phyloP scores from a whole-genome alignment of 2,329 filamentous ascomycete species.

The Exophiala xenobiotica region DNA sequence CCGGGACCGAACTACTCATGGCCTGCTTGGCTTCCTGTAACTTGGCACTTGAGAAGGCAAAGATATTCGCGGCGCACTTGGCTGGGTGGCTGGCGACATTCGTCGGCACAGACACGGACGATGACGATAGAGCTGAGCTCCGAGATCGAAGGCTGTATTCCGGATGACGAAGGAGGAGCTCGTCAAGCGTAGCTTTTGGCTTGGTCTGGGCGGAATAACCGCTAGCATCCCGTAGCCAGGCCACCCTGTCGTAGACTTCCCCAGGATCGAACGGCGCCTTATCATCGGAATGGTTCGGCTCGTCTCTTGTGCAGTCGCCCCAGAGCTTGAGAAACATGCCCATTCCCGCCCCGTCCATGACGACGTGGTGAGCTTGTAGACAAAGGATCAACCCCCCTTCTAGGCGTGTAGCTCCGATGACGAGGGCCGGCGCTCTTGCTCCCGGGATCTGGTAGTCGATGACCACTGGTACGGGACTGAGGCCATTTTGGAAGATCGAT shows the following conservation, averaged over 20 bases:
- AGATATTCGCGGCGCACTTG: slow-evolving; percentile 8
- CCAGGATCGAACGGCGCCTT: neutral
- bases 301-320: slow-evolving; percentile 8
- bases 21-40: slow-evolving; percentile 5
- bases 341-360: slow-evolving; percentile 8
- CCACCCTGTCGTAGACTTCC: slow-evolving; percentile 3
- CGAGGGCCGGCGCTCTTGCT: slow-evolving; percentile 4
- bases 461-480: slow-evolving; percentile 6
- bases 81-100: slow-evolving; percentile 8
- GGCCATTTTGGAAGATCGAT: slow-evolving; percentile 9
- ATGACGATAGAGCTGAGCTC: slow-evolving; percentile 1
- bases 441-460: slow-evolving; percentile 10
- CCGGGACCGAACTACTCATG: slow-evolving; percentile 6
- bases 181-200: slow-evolving; percentile 9
- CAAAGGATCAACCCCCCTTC: slow-evolving; percentile 6
- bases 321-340: slow-evolving; percentile 8
- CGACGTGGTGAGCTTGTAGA: slow-evolving; percentile 6
- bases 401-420: slow-evolving; percentile 3
- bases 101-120: too few relatives aligned
- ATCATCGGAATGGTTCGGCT: neutral
- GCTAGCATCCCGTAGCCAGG: slow-evolving; percentile 8
- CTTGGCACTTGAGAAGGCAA: slow-evolving; percentile 13
- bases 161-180: slow-evolving; percentile 8
- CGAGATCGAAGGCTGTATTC: slow-evolving; percentile 9
- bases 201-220: neutral